Base-by-base conservation (phyloP, 768 basidiomycete species). In the Tulasnella sp. region DNA sequence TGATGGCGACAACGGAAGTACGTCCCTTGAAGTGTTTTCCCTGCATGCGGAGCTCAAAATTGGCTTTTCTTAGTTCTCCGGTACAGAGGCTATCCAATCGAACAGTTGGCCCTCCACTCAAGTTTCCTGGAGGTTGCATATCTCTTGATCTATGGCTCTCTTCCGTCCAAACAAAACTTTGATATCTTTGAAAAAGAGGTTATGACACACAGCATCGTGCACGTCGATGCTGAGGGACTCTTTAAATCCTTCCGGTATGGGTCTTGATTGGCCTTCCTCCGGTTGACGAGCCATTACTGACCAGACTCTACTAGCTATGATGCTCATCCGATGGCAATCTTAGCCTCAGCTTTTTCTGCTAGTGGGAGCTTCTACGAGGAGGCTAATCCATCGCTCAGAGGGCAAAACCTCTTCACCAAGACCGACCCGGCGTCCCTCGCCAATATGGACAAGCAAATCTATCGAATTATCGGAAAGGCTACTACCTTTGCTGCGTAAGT, bases 361-460 rank as follows among this genome's bases (percentile, higher is more conserved):
- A 81, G 96, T 26, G 93, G 94, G 4, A 92, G 91, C 6, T 92
- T 92, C 78, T 94, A 94, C 77, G 82, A 85, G 76, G 92, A 94
- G 73, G 80, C 92, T 5, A 95, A 95, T 79, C 94, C 94, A 12
- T 91, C 92, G 6, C 80, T 96, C 6, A 88, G 89, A 83, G 94
- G 91, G 29, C 92, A 94, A 79, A 87, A 78, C n/a, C 83, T 94
- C 47, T 94, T 83, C 79, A 93, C 90, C 3, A 85, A 84, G 72
- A 89, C 88, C 7, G 85, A 89, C 78, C 78, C 82, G 35, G 83
- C 78, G 0, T 92, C 91, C 3, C 84, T 95, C 6, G 88, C 84
- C 34, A 83, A 86, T 62, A 92, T 96, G 90, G 94, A 95, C 80
- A 93, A 92, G 82, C 94, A 95, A 79, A 94, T 95, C 52, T 94